Percentiles rank a stretch among this genome's conserved stretches.
phyloP scores from a whole-genome alignment of 2,329 filamentous ascomycete genomes.

The Aspergillus alliaceus region DNA sequence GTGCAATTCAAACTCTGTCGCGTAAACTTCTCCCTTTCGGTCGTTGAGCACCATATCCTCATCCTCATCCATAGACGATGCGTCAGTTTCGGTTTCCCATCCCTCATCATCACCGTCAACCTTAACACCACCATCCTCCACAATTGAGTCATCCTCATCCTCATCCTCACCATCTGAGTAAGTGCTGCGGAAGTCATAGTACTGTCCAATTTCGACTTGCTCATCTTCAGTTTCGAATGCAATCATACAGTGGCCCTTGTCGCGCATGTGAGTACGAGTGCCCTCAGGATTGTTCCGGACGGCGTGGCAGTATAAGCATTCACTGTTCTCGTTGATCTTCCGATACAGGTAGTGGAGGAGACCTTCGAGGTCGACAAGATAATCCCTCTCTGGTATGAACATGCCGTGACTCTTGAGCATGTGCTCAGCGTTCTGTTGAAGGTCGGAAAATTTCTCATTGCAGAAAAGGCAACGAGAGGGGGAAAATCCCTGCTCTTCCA shows the following conservation, averaged over 20 bases:
- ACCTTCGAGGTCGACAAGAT: slow-evolving; percentile 78
- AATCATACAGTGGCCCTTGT: slow-evolving; percentile 96
- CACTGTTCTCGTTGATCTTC: slow-evolving; percentile 75
- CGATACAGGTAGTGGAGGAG: slow-evolving; percentile 75
- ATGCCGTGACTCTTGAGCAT: slow-evolving; percentile 94
- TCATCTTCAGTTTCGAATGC: slow-evolving; percentile 86
- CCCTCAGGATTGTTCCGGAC: slow-evolving; percentile 74
- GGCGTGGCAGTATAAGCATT: slow-evolving; percentile 88
- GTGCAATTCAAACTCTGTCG: slow-evolving; percentile 91
- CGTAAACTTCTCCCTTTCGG: slow-evolving; percentile 81
- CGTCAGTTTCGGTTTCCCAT: slow-evolving; percentile 93
- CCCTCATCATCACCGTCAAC: slow-evolving; percentile 62
- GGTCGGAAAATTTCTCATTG: slow-evolving; percentile 75
- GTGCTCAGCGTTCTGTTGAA: slow-evolving; percentile 76
- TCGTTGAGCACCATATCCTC: slow-evolving; percentile 78
- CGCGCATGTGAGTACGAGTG: slow-evolving; percentile 94
- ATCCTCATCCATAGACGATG: slow-evolving; percentile 83
- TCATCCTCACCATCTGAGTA: slow-evolving; percentile 82
- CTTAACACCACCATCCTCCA: slow-evolving; percentile 63
- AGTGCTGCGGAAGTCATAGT: slow-evolving; percentile 94
- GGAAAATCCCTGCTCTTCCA: slow-evolving; percentile 47
- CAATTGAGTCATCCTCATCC: slow-evolving; percentile 56
- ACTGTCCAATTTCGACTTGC: slow-evolving; percentile 91
- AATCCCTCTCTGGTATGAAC: slow-evolving; percentile 89
- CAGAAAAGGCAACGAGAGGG: slow-evolving; percentile 79